phyloP scores from a whole-genome alignment of 1,139 yeast species.

The Taphrina deformans region DNA sequence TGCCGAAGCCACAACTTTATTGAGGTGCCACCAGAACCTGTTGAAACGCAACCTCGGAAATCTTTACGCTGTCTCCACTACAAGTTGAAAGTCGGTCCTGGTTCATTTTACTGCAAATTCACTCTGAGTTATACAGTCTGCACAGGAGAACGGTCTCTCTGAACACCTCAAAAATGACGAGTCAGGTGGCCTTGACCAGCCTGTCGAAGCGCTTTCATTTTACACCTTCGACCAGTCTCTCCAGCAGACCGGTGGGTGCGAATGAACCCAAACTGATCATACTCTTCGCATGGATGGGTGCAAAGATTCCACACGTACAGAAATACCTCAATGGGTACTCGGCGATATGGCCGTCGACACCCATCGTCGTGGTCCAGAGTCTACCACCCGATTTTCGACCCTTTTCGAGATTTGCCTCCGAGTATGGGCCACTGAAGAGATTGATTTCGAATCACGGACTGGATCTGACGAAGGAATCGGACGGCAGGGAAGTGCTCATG shows the following conservation, averaged over 20 bases:
- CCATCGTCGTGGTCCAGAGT: constrained; percentile 12
- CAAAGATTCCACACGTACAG: constrained; percentile 6
- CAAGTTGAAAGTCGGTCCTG: not conserved
- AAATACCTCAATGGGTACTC: constrained; percentile 22
- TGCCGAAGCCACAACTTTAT: constrained; percentile 13
- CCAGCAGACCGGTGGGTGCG: not conserved
- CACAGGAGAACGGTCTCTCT: too few relatives aligned
- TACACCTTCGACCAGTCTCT: constrained; percentile 4
- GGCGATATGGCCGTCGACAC: constrained; percentile 19
- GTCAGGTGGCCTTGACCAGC: constrained; percentile 4
- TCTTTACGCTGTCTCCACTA: not conserved
- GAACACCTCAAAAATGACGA: constrained; percentile 5
- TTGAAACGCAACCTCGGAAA: not conserved
- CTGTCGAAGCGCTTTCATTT: constrained; percentile 21
- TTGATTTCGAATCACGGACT: not conserved
- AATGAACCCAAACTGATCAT: constrained; percentile 4
- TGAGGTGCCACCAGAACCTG: not conserved
- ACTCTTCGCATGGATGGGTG: constrained; percentile 19
- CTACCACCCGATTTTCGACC: constrained; percentile 17
- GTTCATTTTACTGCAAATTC: too few relatives aligned
- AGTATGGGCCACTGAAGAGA: not conserved
- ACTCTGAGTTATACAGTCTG: too few relatives aligned
- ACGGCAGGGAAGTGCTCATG: constrained; percentile 7
- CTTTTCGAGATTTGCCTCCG: constrained; percentile 6
- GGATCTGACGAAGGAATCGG: not conserved